Conservation (phyloP, 2,329 filamentous ascomycete genomes). For the Colletotrichum theobromicola region DNA sequence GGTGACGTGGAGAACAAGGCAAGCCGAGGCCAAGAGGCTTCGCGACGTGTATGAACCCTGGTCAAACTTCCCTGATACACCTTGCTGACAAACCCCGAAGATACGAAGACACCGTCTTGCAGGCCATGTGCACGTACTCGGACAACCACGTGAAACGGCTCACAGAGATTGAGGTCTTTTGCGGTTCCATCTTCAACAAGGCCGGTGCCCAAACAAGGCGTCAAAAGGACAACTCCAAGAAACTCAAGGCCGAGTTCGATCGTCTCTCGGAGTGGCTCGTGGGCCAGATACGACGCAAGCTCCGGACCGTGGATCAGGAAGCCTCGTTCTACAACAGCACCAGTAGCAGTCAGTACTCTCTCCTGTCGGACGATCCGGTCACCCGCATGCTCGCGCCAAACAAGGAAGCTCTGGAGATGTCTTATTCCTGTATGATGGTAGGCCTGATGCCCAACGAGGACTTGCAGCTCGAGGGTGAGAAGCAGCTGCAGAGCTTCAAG, state of each 20-base stretch:
- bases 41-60: conserved; percentile 48
- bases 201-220: conserved; percentile 52
- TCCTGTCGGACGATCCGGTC: neutral
- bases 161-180: conserved; percentile 59
- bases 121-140: conserved; percentile 47
- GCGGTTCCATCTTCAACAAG: conserved; percentile 60
- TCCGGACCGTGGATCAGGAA: neutral
- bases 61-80: neutral
- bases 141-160: conserved; percentile 50
- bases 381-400: neutral
- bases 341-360: neutral
- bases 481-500: conserved; percentile 37
- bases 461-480: conserved; percentile 17
- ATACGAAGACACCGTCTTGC: conserved; percentile 50
- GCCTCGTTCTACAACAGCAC: neutral
- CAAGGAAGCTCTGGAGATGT: conserved; percentile 34
- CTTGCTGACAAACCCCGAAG: conserved; percentile 29
- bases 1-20: conserved; percentile 37
- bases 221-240: conserved; percentile 56
- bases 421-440: conserved; percentile 39
- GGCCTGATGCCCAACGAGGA: conserved; percentile 19
- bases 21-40: conserved; percentile 47
- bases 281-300: conserved; percentile 34
- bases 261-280: conserved; percentile 47
- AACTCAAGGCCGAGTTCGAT: conserved; percentile 57